Conservation (phyloP, 169 alveolate genomes). For the Plasmodium fragile region DNA sequence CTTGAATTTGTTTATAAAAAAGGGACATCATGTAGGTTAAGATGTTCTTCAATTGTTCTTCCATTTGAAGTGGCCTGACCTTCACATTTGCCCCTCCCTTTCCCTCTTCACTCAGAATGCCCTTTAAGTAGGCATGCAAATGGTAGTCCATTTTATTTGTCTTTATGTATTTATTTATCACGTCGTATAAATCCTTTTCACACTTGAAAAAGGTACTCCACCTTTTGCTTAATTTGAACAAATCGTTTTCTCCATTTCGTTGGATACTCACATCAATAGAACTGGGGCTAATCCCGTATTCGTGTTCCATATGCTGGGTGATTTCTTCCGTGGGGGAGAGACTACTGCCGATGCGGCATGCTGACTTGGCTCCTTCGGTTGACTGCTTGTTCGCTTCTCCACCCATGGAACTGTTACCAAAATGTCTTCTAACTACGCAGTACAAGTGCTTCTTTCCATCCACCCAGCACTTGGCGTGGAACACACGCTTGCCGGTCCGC, state of each 20-base stretch:
- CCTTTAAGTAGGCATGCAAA: slow-evolving; percentile 22
- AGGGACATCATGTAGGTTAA: slow-evolving; percentile 37
- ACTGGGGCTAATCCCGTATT: slow-evolving; percentile 18
- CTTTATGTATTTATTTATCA: slow-evolving; percentile 42
- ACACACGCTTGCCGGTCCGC: neutral
- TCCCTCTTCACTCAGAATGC: neutral
- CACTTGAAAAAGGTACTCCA: slow-evolving; percentile 56
- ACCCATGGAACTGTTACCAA: neutral
- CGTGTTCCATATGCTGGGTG: neutral
- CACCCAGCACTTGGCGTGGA: neutral
- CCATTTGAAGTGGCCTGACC: neutral
- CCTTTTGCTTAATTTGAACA: slow-evolving; percentile 14
- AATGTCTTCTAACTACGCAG: neutral
- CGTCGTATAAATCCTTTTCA: slow-evolving; percentile 47
- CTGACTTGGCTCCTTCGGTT: neutral
- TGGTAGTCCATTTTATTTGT: slow-evolving; percentile 42
- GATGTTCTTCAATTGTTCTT: slow-evolving; percentile 17
- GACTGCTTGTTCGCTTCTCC: neutral
- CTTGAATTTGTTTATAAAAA: slow-evolving; percentile 24
- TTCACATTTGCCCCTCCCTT: neutral
- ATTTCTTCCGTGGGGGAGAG: neutral
- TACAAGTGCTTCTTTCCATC: neutral
- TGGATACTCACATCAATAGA: slow-evolving; percentile 6
- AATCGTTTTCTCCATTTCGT: neutral
- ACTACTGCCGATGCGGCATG: neutral